A percentile compares a stretch with the other conserved stretches of the same genome.
phyloP scores from a whole-genome alignment of 495 filamentous ascomycete genomes.

The Tuber brumale region DNA sequence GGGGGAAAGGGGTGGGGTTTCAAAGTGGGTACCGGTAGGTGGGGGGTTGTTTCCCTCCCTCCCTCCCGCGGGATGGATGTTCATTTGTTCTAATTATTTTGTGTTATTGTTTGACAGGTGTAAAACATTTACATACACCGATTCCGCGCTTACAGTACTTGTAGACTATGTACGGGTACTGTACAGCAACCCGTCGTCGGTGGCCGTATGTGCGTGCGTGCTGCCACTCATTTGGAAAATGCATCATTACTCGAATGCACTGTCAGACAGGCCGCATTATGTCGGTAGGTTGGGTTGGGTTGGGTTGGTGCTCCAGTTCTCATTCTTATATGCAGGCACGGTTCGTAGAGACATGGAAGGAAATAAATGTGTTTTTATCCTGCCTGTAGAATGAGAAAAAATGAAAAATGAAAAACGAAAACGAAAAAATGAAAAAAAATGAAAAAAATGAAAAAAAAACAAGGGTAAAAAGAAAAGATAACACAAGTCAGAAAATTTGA shows the following conservation, averaged over 20 bases:
- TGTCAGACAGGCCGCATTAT: neutral
- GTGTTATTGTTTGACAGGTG: neutral
- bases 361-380: neutral
- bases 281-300: neutral
- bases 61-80: neutral
- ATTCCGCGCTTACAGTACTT: neutral
- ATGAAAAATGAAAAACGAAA: neutral
- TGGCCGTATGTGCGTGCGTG: neutral
- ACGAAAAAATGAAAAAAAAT: neutral
- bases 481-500: too few species aligned
- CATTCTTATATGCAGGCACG: neutral
- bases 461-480: too few species aligned
- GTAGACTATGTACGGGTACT: too few species aligned
- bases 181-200: neutral
- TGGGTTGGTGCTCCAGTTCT: neutral
- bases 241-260: neutral
- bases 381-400: too few species aligned
- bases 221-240: neutral
- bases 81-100: too few species aligned
- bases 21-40: neutral
- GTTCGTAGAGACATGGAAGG: neutral
- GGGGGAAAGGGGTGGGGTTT: too few species aligned
- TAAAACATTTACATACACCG: neutral
- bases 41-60: neutral
- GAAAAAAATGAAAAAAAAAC: neutral